Evolutionary conservation across 805 yeast genomes (phyloP), one percentile per base, ranked within the genome.

Genomic region (Barnettozyma sucrosica): DNA sequence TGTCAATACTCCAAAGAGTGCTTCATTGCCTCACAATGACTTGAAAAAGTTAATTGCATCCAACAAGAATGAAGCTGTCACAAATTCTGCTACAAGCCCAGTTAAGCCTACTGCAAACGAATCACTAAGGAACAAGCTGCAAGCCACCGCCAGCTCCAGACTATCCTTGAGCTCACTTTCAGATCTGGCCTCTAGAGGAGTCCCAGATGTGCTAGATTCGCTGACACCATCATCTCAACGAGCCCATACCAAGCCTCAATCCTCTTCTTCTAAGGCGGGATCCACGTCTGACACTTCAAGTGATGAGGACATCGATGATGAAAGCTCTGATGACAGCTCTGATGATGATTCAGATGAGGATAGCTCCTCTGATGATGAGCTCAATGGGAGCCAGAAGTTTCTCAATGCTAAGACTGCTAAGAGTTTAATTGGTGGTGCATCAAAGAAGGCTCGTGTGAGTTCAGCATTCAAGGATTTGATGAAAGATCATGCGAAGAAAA

Each of bases 171-270:
- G 69, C 44, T 76, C 85, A 1, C 63, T 83, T 28, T 74, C 79
- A 3, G 85, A 82, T 50, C 66, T 83, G 49, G 81, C 75, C 5
- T 70, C 74, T n/a, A 69, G 82, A 45, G 89, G 87, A 4, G 73
- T 83, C 11, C 89, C 89, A 2, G 85, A 78, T 19, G 87, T 83
- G 0, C 74, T 71, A 47, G 86, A 81, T 40, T 67, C 68, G 19
- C 50, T 59, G 28, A 54, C 62, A 1, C 65, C 65, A 41, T 49
- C 44, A 20, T 23, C 59, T 20, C 55, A 52, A 25, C 54, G 59
- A 44, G 18, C 40, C 3, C 26, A 19, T 2, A 11, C 40, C n/a
- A 37, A 19, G 14, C 13, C 40, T 16, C 36, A 32, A 11, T 32
- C 36, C 36, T 9, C 20, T 7, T 16, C 20, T 10, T 9, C 20